Conservation (phyloP, 1,139 yeast genomes). For the Yamadazyma mexicana region DNA sequence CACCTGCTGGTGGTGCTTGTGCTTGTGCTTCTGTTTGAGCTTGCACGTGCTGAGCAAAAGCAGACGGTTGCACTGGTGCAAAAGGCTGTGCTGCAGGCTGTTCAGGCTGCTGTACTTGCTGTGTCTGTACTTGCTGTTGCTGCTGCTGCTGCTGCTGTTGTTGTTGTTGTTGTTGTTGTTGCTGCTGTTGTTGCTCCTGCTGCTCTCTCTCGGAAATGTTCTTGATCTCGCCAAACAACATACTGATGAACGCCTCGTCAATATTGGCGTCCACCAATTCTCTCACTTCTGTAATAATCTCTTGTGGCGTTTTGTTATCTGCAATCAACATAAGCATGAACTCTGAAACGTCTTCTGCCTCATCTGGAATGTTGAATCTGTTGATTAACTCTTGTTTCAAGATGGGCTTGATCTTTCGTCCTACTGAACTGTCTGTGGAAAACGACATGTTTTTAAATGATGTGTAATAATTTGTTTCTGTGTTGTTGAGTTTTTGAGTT, state of each 20-base stretch:
- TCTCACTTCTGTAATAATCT: conserved; percentile 64
- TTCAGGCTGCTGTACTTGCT: conserved; percentile 8
- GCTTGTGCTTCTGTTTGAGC: not conserved
- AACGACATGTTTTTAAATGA: no score
- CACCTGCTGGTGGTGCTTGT: conserved; percentile 1
- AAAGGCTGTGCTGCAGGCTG: not conserved
- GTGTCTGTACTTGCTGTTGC: conserved; percentile 18
- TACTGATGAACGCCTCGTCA: conserved; percentile 45
- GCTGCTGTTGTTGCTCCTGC: conserved; percentile 14
- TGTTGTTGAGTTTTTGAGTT: not conserved
- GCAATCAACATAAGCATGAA: conserved; percentile 72
- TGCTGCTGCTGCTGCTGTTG: conserved; percentile 12
- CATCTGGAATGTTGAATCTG: conserved; percentile 49
- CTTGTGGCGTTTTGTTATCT: conserved; percentile 64
- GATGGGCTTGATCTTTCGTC: conserved; percentile 35
- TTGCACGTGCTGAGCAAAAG: not conserved
- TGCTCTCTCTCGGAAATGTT: conserved; percentile 25
- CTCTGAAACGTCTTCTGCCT: conserved; percentile 78
- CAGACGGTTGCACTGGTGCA: not conserved
- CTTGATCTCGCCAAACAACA: conserved; percentile 58
- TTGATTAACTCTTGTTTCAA: conserved; percentile 38
- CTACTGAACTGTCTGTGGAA: conserved; percentile 45
- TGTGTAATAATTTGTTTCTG: not conserved
- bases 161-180: conserved; percentile 12
- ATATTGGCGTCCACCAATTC: conserved; percentile 67